Conservation (phyloP, 495 filamentous ascomycete genomes). For the Pseudoneurospora amorphoporcata region DNA sequence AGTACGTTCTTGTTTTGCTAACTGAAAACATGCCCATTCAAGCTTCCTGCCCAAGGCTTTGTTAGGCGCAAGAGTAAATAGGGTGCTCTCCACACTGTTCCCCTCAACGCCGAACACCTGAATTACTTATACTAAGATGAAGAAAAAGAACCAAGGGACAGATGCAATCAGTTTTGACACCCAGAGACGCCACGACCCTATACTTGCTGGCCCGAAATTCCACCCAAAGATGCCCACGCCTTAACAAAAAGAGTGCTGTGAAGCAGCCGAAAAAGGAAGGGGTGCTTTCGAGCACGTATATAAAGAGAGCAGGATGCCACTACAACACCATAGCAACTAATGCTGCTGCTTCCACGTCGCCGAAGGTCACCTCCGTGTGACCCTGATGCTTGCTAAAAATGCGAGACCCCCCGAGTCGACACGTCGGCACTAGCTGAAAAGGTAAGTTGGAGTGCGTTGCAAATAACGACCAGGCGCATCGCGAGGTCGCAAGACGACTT, state of each 20-base stretch:
- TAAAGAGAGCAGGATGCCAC: neutral
- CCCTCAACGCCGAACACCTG: neutral
- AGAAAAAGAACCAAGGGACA: neutral
- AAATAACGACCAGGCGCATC: neutral
- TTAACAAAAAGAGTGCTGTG: neutral
- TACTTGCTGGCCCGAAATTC: neutral
- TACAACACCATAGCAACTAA: neutral
- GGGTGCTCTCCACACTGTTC: neutral
- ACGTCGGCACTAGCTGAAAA: neutral
- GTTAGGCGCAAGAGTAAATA: neutral
- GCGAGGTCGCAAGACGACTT: neutral
- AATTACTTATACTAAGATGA: neutral
- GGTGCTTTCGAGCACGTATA: neutral
- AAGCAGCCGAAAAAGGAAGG: neutral
- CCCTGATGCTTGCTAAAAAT: neutral
- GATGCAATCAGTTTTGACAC: neutral
- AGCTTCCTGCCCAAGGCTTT: neutral
- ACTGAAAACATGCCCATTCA: neutral
- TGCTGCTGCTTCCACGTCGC: neutral
- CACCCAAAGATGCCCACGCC: neutral
- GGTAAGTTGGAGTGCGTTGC: neutral
- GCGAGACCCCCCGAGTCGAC: neutral
- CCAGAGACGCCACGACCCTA: neutral
- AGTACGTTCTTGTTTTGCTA: neutral
- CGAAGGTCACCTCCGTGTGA: neutral